Conservation (phyloP, 768 basidiomycete species). For the Pulveroboletus ravenelii region DNA sequence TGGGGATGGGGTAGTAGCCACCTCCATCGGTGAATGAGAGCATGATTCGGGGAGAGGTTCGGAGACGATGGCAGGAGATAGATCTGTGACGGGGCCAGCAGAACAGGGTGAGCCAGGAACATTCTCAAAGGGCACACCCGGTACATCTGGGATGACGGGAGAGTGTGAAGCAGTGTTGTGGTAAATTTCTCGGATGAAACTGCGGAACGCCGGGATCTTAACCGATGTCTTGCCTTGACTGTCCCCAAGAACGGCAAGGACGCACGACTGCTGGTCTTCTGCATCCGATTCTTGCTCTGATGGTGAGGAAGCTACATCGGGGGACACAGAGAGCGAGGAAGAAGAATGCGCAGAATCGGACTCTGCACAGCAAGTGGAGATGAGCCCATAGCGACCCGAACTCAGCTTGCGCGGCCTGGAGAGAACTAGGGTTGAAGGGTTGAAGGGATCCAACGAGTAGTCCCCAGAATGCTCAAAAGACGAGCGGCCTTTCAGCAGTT, state of each 20-base stretch:
- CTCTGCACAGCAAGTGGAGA: conserved; percentile 29
- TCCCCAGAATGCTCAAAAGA: conserved; percentile 18
- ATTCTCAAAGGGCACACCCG: conserved; percentile 9
- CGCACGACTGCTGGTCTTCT: conserved; percentile 40
- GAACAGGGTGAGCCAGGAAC: conserved; percentile 6
- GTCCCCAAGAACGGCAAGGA: conserved; percentile 13
- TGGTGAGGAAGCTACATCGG: conserved; percentile 27
- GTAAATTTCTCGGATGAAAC: conserved; percentile 29
- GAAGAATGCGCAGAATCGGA: conserved; percentile 28
- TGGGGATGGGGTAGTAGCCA: conserved; percentile 35
- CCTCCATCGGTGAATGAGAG: conserved; percentile 47
- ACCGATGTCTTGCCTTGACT: conserved; percentile 13
- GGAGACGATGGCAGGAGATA: conserved; percentile 16
- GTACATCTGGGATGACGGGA: conserved; percentile 9
- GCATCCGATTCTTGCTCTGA: conserved; percentile 48
- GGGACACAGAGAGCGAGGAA: conserved; percentile 41
- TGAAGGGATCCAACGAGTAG: conserved; percentile 11
- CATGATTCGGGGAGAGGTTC: conserved; percentile 27
- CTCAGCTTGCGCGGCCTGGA: conserved; percentile 29
- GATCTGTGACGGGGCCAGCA: background rate
- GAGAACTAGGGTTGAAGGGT: conserved; percentile 27
- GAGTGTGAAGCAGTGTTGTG: conserved; percentile 8
- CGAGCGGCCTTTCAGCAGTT: conserved; percentile 36
- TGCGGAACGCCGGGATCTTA: conserved; percentile 31
- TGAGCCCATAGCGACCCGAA: conserved; percentile 64